Evolutionary conservation across 179 eudicot genomes (phyloP), one percentile per base, ranked within the genome.

Genomic region (Silene coronaria): DNA sequence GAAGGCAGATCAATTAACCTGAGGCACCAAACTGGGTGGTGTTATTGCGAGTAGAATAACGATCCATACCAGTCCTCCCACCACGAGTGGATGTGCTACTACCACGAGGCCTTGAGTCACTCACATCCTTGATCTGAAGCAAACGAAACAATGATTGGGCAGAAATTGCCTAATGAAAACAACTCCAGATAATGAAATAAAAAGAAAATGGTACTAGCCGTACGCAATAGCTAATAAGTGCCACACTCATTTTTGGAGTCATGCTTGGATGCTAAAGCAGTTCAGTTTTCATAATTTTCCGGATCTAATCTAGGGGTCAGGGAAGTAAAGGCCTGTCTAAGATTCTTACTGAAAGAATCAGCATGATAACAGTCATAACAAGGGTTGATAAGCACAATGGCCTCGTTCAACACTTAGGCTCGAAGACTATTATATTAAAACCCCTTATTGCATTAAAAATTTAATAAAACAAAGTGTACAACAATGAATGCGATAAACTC

Each of bases 71-170:
- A 77, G 81, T 79, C 86, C 88, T 89, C 60, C 79, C 78, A 48
- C 91, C 96, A 74, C 97, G 95, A 74, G 75, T 82, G 26, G 90
- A 86, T 72, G 82, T 67, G 85, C 79, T 82, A 81, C 78, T 81
- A 70, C 91, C 91, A 74, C 97, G 93, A 57, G 91, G 57, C 85
- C 93, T 88, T 48, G 91, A 75, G 68, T 95, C 99, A 75, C 88
- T 76, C 19, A 86, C 81, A 82, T 92, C 93, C 85, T 92, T 95
- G 67, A 9, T 77, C 99, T 95, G 93, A 70, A 85, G 53, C 72
- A 75, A 76, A 30, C 32, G 68, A 13, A 67, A 74, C 61, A 38
- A 21, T 70, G 19, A 67, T 27, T 55, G 63, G 48, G 22, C 61
- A 58, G 48, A 65, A 72, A 21, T 16, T 1, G 21, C 19, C 58